Percentiles rank a stretch among this genome's conserved stretches.
Evolutionary conservation across 208 protist genomes (phyloP).

Genomic region (Acanthamoeba healyi): DNA sequence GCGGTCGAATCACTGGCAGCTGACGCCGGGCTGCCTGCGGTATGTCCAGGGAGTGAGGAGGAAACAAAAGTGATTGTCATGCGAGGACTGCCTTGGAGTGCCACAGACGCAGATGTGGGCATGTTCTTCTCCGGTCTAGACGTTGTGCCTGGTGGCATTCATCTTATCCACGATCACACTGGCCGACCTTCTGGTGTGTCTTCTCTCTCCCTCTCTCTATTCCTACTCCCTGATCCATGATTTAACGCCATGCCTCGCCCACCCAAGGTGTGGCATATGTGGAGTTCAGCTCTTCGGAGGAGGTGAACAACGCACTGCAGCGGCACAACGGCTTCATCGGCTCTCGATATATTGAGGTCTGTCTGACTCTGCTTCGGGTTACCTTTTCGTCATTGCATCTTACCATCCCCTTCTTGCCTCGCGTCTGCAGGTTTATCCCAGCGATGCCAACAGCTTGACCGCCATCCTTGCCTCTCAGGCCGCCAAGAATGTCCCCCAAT

Average conservation of each 20-base stretch:
- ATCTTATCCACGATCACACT: constrained; percentile 63
- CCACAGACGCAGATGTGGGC: constrained; percentile 28
- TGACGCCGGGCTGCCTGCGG: not conserved
- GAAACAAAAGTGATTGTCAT: constrained; percentile 52
- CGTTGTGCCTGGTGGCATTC: constrained; percentile 41
- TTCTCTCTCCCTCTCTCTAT: not conserved
- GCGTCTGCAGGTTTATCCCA: not conserved
- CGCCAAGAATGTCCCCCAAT: not conserved
- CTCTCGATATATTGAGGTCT: constrained; percentile 53
- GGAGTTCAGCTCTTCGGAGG: constrained; percentile 54
- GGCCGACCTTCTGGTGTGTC: constrained; percentile 44
- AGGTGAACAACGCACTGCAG: constrained; percentile 32
- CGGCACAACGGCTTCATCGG: constrained; percentile 66
- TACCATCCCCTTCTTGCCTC: not conserved
- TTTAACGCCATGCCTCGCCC: not conserved
- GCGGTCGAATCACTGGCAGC: not conserved
- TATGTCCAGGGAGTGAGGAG: not conserved
- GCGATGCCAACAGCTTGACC: constrained; percentile 48
- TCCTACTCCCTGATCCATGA: not conserved
- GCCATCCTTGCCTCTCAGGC: constrained; percentile 43
- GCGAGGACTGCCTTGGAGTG: constrained; percentile 65
- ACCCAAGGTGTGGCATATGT: constrained; percentile 52
- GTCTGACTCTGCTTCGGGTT: not conserved
- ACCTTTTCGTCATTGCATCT: too few relatives aligned
- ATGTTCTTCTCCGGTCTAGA: constrained; percentile 64